Conservation (phyloP, 257 asterid species). For the Osmanthus fragrans region DNA sequence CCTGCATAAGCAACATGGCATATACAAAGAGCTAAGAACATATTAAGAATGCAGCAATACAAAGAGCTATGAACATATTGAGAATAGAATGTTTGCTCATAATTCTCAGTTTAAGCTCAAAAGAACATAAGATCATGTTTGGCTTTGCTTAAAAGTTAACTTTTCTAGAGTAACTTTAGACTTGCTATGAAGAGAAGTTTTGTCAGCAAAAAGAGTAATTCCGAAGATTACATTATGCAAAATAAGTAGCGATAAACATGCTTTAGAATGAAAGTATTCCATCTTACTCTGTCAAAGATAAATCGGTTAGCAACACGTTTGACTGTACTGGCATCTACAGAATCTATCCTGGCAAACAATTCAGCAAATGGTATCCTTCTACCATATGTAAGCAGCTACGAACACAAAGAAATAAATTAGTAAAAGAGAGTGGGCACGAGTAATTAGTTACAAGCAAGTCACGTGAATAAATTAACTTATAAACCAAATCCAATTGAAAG, state of each 20-base stretch:
- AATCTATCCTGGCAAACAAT: slow-evolving; percentile 87
- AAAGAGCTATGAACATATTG: background rate
- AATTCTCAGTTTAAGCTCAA: background rate
- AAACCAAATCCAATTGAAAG: background rate
- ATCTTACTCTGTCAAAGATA: slow-evolving; percentile 72
- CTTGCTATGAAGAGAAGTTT: background rate
- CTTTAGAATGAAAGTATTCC: background rate
- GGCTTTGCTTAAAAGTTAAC: background rate
- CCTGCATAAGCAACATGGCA: slow-evolving; percentile 41
- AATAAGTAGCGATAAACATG: background rate
- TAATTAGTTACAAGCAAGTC: background rate
- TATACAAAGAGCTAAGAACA: background rate
- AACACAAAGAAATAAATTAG: slow-evolving; percentile 9
- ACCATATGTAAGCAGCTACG: slow-evolving; percentile 93
- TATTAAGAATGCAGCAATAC: background rate
- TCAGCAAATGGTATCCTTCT: slow-evolving; percentile 95
- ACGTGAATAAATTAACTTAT: background rate
- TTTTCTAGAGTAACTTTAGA: background rate
- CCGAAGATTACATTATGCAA: background rate
- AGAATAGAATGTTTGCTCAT: background rate
- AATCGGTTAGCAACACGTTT: slow-evolving; percentile 94
- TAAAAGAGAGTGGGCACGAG: background rate
- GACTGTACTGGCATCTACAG: slow-evolving; percentile 83
- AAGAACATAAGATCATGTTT: background rate
- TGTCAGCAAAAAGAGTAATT: background rate